Evolutionary conservation across 306 rosid species (phyloP).

Genomic region (Vigna nakashimae): DNA sequence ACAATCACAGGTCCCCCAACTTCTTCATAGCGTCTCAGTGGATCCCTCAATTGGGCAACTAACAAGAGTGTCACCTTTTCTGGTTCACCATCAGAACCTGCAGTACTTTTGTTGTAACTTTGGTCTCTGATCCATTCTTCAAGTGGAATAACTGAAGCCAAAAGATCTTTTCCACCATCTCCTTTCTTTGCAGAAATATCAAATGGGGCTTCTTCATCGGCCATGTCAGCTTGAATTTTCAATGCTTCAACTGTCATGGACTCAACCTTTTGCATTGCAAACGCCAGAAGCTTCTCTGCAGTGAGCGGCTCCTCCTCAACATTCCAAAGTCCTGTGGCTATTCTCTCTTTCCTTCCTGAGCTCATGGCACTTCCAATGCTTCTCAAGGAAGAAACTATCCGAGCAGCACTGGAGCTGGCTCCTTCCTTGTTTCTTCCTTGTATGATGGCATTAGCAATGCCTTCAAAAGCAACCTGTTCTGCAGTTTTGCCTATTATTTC

Average conservation of each 20-base stretch:
- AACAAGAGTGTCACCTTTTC: slow-evolving; percentile 59
- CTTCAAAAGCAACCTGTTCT: slow-evolving; percentile 95
- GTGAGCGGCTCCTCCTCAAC: slow-evolving; percentile 65
- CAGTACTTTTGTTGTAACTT: slow-evolving; percentile 32
- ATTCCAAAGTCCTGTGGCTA: slow-evolving; percentile 87
- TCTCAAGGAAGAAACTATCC: slow-evolving; percentile 70
- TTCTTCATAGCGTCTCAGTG: slow-evolving; percentile 73
- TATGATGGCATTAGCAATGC: slow-evolving; percentile 87
- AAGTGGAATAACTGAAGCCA: slow-evolving; percentile 67
- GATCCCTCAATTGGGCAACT: slow-evolving; percentile 80
- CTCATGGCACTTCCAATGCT: slow-evolving; percentile 69
- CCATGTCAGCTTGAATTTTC: slow-evolving; percentile 83
- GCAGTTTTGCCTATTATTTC: slow-evolving; percentile 90
- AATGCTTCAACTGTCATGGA: slow-evolving; percentile 80
- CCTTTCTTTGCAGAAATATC: slow-evolving; percentile 65
- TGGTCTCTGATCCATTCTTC: slow-evolving; percentile 73
- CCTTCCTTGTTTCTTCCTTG: slow-evolving; percentile 94
- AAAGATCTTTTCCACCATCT: slow-evolving; percentile 50
- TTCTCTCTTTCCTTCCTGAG: slow-evolving; percentile 79
- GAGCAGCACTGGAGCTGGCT: slow-evolving; percentile 86
- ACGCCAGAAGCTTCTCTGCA: slow-evolving; percentile 68
- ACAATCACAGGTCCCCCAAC: slow-evolving; percentile 89
- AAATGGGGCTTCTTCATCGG: slow-evolving; percentile 92
- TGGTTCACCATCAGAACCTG: slow-evolving; percentile 37
- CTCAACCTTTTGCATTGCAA: slow-evolving; percentile 80